phyloP scores from a whole-genome alignment of 1,284 basidiomycete genomes.

The Testicularia cyperi region DNA sequence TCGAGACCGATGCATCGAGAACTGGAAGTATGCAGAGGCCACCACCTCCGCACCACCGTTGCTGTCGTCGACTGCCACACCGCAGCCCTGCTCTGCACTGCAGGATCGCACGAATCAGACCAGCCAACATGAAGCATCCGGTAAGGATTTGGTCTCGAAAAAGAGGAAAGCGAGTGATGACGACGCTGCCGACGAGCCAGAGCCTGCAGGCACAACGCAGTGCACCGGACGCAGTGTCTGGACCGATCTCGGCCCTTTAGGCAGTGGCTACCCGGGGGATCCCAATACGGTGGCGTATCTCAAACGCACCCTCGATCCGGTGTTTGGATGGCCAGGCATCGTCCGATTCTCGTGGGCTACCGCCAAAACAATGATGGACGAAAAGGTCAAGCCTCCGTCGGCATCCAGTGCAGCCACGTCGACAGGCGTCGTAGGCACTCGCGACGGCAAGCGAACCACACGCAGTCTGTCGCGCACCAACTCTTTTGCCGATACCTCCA shows the following conservation, averaged over 20 bases:
- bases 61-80: too few species aligned
- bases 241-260: conserved; percentile 14
- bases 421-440: background rate
- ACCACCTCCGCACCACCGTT: too few species aligned
- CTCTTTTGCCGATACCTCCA: conserved; percentile 1
- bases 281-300: conserved; percentile 90
- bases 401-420: background rate
- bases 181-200: background rate
- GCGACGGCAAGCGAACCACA: conserved; percentile 7
- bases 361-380: conserved; percentile 81
- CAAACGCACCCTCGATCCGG: conserved; percentile 73
- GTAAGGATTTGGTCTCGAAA: conserved; percentile 1
- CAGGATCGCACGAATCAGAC: too few species aligned
- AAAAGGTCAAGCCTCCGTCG: conserved; percentile 56
- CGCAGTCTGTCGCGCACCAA: conserved; percentile 15
- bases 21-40: conserved; percentile 68
- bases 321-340: conserved; percentile 88
- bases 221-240: conserved; percentile 2
- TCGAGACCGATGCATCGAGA: conserved; percentile 82
- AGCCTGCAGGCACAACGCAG: background rate
- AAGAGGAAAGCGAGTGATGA: conserved; percentile 22
- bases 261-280: conserved; percentile 65
- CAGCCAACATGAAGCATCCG: background rate
- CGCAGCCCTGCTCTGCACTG: too few species aligned
- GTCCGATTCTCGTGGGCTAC: conserved; percentile 96